Conservation (phyloP, 2,329 filamentous ascomycete species). For the Fusarium sp. region DNA sequence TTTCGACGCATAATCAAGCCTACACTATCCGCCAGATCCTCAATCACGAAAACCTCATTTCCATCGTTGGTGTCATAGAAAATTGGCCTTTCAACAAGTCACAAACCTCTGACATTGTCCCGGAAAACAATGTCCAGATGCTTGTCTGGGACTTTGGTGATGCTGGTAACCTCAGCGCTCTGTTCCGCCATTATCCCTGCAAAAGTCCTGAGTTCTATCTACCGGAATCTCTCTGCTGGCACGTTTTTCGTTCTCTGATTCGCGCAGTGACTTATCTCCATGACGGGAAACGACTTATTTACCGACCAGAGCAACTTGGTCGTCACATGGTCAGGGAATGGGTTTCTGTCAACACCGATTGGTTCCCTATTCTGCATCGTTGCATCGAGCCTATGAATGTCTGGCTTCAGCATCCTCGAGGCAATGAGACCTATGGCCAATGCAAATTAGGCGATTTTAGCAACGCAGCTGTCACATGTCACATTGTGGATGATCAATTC, state of each 20-base stretch:
- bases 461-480: slow-evolving; percentile 52
- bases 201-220: slow-evolving; percentile 47
- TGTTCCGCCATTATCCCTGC: slow-evolving; percentile 47
- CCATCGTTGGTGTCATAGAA: slow-evolving; percentile 51
- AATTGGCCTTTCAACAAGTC: slow-evolving; percentile 26
- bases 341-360: slow-evolving; percentile 50
- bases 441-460: slow-evolving; percentile 64
- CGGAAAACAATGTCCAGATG: slow-evolving; percentile 41
- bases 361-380: slow-evolving; percentile 62
- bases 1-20: slow-evolving; percentile 39
- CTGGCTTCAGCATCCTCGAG: slow-evolving; percentile 59
- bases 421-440: slow-evolving; percentile 59
- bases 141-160: slow-evolving; percentile 64
- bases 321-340: not conserved
- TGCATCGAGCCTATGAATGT: slow-evolving; percentile 58
- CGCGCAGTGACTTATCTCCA: slow-evolving; percentile 63
- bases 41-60: slow-evolving; percentile 61
- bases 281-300: slow-evolving; percentile 52
- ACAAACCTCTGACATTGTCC: slow-evolving; percentile 6
- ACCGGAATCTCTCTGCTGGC: slow-evolving; percentile 65
- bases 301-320: slow-evolving; percentile 2
- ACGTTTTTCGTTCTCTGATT: slow-evolving; percentile 59
- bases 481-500: slow-evolving; percentile 29
- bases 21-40: slow-evolving; percentile 49
- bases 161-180: slow-evolving; percentile 56